Percentiles rank a stretch among this genome's conserved stretches.
Evolutionary conservation across 2,329 filamentous ascomycete genomes (phyloP).

Genomic region (Curvularia sp.): DNA sequence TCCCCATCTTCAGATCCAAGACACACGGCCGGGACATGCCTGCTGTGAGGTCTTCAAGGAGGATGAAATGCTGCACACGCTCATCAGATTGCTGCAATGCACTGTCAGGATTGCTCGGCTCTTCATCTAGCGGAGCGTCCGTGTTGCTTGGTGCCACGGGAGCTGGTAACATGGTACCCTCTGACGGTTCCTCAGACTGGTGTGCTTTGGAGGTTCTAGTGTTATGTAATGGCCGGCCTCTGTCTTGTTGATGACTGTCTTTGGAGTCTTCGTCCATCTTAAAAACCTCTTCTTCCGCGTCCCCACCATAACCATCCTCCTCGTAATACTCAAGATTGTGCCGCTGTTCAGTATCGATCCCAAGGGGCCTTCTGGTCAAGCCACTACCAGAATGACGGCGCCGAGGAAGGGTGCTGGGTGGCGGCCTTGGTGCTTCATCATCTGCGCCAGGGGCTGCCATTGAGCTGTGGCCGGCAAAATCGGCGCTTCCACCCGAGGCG

Average conservation of each 20-base stretch:
- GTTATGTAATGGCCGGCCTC: constrained; percentile 11
- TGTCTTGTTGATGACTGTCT: constrained; percentile 9
- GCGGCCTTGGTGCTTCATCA: constrained; percentile 40
- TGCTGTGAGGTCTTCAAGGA: constrained; percentile 92
- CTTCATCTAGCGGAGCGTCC: constrained; percentile 14
- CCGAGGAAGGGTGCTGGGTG: constrained; percentile 47
- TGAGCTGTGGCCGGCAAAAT: constrained; percentile 20
- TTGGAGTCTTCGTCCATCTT: constrained; percentile 66
- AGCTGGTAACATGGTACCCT: constrained; percentile 46
- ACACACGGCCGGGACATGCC: constrained; percentile 98
- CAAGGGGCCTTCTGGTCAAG: constrained; percentile 72
- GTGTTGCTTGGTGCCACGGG: constrained; percentile 33
- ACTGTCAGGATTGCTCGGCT: constrained; percentile 54
- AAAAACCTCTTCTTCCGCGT: constrained; percentile 75
- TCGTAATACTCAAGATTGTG: constrained; percentile 92
- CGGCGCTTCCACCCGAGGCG: constrained; percentile 28
- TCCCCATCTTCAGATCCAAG: constrained; percentile 98
- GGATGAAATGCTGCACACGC: constrained; percentile 88
- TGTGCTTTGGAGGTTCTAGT: neutral
- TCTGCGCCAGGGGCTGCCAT: constrained; percentile 18
- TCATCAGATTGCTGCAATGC: constrained; percentile 58
- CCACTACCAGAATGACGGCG: constrained; percentile 89
- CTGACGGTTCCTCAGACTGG: constrained; percentile 12
- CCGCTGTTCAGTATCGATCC: constrained; percentile 69
- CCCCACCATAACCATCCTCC: constrained; percentile 83